Evolutionary conservation across 805 yeast species (phyloP), one percentile per base, ranked within the genome.

Genomic region (Suhomyces vadensis): DNA sequence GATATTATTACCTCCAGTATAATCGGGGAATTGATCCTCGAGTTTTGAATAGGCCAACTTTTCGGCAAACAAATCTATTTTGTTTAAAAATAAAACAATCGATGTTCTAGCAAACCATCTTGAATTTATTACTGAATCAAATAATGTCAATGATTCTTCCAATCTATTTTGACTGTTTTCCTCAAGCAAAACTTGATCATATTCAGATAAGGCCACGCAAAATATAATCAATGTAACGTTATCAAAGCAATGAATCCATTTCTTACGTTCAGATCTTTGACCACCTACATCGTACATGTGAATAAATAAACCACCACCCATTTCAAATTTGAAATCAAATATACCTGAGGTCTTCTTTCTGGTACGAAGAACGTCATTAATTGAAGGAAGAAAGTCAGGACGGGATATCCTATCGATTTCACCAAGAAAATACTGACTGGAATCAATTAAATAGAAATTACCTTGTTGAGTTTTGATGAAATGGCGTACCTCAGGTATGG

Each of bases 231-330:
- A 74, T 0, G 96, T 86, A 25, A 91, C 97, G 55, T 90, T 89
- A 63, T 90, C 96, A 57, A 94, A 94, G 60, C 96, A 88, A 65
- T 94, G 95, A 49, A 94, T 90, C 99, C 99, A 94, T 65, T 94
- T 92, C 58, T 87, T 87, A 42, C 99, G 82, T 69, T 94, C 99
- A 3, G 95, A 82, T 56, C 99, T 75, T 65, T 94, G 99, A 1
- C 97, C 97, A 50, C 97, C 97, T 38, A 91, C 97, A 63, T 91
- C 97, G 58, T 58, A 72, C 77, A 72, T 71, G 54, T 72, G 77
- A 27, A 71, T 65, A 41, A 64, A 67, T 17, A 71, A 55, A 5
- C 73, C 73, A 24, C 55, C 50, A n/a, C 86, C 89, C 79, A 90
- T 77, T 47, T 81, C 82, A 56, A 91, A 87, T 45, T 78, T 74